Base-by-base conservation (phyloP, 441 rosid genomes). In the Daphne laureola region DNA sequence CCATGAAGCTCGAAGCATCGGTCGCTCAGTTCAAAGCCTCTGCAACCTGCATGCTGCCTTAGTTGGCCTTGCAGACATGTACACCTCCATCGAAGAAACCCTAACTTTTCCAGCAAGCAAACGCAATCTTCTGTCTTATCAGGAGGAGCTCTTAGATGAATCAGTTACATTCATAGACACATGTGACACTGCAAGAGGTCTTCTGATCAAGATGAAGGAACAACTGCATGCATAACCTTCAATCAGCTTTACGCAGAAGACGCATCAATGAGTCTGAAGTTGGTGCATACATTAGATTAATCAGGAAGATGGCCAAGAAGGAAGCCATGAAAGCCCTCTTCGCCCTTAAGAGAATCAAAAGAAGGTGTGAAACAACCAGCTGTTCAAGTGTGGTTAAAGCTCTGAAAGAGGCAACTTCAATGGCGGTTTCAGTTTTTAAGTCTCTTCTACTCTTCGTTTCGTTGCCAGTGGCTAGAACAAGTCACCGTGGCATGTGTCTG, bases 111-210 rank as follows among this genome's bases (percentile, higher is more conserved):
- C 86, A 25, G 59, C 57, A 54, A 71, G 74, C 45, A 71, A 73
- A 42, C 66, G 58, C 41, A 21, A 62, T 44, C 74, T 77, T 12
- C 50, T 63, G 61, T 75, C 63, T 41, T 52, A 72, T 35, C 68
- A 57, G 0, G 90, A 81, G 52, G 67, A 70, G 17, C 73, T 69
- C 13, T 70, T 85, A 2, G 82, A 87, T 17, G 80, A 64, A n/a
- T 87, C 92, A 0, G 58, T 78, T n/a, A 66, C 57, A 61, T 64
- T 77, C 61, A 61, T 90, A 23, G 96, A 83, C 58, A 66, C 78
- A 0, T 81, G 88, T 42, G 72, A 76, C 57, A 64, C 54, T 0
- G 69, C 73, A 4, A 74, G 83, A 59, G 91, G 83, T 53, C 4
- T 80, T 49, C n/a, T 83, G 60, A 51, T 71, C 49, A 49, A 63